Evolutionary conservation across 2,329 filamentous ascomycete species (phyloP).

Genomic region (Aureobasidium sp.): DNA sequence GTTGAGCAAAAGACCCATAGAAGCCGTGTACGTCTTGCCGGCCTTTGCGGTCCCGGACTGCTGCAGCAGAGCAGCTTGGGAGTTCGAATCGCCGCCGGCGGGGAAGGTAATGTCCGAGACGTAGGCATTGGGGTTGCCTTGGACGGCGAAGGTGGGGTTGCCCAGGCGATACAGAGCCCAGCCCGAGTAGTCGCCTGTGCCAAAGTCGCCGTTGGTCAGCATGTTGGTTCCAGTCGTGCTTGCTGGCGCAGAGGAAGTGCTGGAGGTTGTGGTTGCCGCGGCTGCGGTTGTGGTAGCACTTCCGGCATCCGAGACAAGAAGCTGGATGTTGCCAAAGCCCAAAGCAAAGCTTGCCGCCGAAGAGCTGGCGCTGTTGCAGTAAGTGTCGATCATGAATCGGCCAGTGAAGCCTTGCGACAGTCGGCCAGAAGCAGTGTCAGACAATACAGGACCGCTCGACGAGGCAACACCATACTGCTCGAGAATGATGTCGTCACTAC

Average conservation of each 20-base stretch:
- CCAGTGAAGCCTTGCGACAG: neutral
- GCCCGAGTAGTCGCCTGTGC: neutral
- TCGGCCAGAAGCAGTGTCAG: neutral
- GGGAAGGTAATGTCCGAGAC: slow-evolving; percentile 4
- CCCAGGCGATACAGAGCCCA: slow-evolving; percentile 7
- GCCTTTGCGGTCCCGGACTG: neutral
- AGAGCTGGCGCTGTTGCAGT: slow-evolving; percentile 10
- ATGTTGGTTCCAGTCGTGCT: neutral
- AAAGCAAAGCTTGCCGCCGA: slow-evolving; percentile 2
- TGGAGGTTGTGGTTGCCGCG: neutral
- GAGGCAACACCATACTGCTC: slow-evolving; percentile 10
- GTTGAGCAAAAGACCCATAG: slow-evolving; percentile 12
- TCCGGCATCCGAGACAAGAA: neutral
- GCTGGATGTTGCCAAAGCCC: slow-evolving; percentile 12
- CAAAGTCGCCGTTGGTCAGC: slow-evolving; percentile 10
- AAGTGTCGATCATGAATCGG: slow-evolving; percentile 5
- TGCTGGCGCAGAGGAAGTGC: neutral
- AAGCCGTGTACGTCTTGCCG: neutral
- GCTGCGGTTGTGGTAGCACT: neutral
- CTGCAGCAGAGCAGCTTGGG: slow-evolving; percentile 7
- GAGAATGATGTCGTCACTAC: slow-evolving; percentile 4
- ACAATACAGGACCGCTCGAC: neutral
- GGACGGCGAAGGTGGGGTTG: neutral
- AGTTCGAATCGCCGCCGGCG: slow-evolving; percentile 7
- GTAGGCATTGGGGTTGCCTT: neutral